Evolutionary conservation across 2,329 filamentous ascomycete genomes (phyloP), one percentile per base, ranked within the genome.

Genomic region (Drechmeria coniospora): DNA sequence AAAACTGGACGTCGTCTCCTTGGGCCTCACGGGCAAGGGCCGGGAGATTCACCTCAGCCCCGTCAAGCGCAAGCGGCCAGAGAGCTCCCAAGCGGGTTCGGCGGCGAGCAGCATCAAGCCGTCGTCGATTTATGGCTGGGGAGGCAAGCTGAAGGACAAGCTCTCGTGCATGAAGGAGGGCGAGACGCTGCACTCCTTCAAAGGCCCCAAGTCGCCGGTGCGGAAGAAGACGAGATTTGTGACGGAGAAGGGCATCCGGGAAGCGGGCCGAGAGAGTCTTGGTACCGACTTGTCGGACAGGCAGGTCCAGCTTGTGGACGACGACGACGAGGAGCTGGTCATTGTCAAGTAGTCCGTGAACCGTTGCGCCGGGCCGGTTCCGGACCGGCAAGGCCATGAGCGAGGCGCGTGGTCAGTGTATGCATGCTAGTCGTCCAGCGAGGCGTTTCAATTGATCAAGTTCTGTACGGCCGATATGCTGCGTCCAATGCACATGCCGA

Each of bases 191-290:
- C 45, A 45, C 33, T 44, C 40, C 28, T 42, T 46, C 25, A 40
- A 40, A 16, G 28, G 18, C 11, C 26, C 30, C 8, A 41, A 44
- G 18, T 44, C 46, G 44, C 69, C 68, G 0, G 63, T 71, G 18
- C 61, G 68, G 38, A 77, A 82, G 54, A 82, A 81, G 61, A 84
- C 79, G 28, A 63, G 79, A n/a, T 84, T 86, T 44, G 66, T 84
- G 22, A 82, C 79, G 15, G 72, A 74, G 23, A 80, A 76, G 47
- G 79, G 79, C 1, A 84, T 86, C 35, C 68, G 73, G 30, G 78
- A 82, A 50, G 79, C 79, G 4, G 79, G 79, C 1, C 61, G 78
- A 33, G 79, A 84, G 44, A 83, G 78, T 43, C 46, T 84, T 2
- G 73, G 74, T 8, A 57, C 51, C n/a, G 65, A 68, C 28, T 49